Percentiles rank a stretch among this genome's conserved stretches.
Evolutionary conservation across 805 yeast genomes (phyloP).

Genomic region (Candida golubevii): DNA sequence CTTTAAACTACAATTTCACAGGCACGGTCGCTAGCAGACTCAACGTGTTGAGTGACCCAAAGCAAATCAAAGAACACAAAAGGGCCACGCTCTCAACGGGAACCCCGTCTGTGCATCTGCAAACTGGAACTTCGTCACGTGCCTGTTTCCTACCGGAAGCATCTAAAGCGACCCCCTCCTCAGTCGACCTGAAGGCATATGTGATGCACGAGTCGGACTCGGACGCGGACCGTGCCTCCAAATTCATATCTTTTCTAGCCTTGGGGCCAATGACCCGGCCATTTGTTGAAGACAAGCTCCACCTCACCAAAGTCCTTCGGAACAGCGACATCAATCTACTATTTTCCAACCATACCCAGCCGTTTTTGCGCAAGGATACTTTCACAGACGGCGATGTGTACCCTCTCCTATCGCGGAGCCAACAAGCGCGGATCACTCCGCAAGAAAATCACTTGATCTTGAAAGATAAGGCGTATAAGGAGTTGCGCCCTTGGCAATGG

Average conservation of each 20-base stretch:
- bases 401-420: constrained; percentile 19
- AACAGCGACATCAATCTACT: constrained; percentile 18
- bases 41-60: constrained; percentile 29
- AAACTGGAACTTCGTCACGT: not conserved
- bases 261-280: constrained; percentile 18
- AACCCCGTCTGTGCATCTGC: not conserved
- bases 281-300: constrained; percentile 6
- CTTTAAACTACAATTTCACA: constrained; percentile 17
- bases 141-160: not conserved
- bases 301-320: constrained; percentile 7
- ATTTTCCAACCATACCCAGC: constrained; percentile 26
- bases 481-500: constrained; percentile 38
- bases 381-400: constrained; percentile 25
- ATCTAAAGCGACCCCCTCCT: constrained; percentile 1
- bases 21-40: constrained; percentile 32
- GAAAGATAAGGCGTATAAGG: constrained; percentile 40
- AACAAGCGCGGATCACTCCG: constrained; percentile 6
- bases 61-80: constrained; percentile 22
- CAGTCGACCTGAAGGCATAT: constrained; percentile 12
- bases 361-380: constrained; percentile 26
- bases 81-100: not conserved
- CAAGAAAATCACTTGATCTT: constrained; percentile 19
- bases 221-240: constrained; percentile 4
- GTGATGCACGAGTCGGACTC: constrained; percentile 8
- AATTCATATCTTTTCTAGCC: constrained; percentile 15